Evolutionary conservation across 371 early-diverging fungal genomes (phyloP).

Genomic region (Mucor sp.): DNA sequence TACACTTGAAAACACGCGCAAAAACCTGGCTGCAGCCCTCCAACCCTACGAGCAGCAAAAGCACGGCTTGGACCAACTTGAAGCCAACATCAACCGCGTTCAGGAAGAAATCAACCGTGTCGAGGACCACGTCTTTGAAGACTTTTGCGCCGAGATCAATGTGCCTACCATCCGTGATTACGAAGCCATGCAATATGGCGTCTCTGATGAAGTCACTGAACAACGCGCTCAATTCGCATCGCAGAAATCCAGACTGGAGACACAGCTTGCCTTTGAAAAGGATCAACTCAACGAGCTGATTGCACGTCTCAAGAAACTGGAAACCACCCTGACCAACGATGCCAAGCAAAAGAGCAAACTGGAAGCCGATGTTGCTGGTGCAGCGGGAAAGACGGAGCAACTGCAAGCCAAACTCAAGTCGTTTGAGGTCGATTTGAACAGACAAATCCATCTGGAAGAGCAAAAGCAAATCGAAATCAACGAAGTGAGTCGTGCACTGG

Average conservation of each 20-base stretch:
- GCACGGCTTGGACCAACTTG: constrained; percentile 42
- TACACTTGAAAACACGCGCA: constrained; percentile 17
- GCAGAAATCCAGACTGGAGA: constrained; percentile 74
- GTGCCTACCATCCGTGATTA: constrained; percentile 85
- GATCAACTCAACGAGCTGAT: constrained; percentile 69
- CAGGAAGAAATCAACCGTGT: constrained; percentile 59
- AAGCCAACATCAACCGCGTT: constrained; percentile 32
- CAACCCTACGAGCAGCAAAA: constrained; percentile 17
- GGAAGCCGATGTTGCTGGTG: constrained; percentile 38
- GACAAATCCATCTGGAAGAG: constrained; percentile 43
- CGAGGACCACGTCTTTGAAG: constrained; percentile 77
- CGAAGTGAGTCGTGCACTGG: constrained; percentile 60
- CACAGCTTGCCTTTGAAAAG: constrained; percentile 77
- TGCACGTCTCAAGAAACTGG: constrained; percentile 59
- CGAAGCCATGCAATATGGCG: constrained; percentile 69
- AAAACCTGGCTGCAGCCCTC: constrained; percentile 8
- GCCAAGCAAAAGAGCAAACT: constrained; percentile 29
- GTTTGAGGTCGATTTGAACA: constrained; percentile 44
- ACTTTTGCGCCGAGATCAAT: constrained; percentile 73
- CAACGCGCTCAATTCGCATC: constrained; percentile 74
- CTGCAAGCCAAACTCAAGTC: constrained; percentile 32
- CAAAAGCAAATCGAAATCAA: constrained; percentile 61
- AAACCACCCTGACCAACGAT: constrained; percentile 41
- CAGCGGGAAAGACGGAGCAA: constrained; percentile 42
- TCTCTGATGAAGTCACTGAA: constrained; percentile 73